phyloP scores from a whole-genome alignment of 2,329 filamentous ascomycete species.

The Microdochium paspali region DNA sequence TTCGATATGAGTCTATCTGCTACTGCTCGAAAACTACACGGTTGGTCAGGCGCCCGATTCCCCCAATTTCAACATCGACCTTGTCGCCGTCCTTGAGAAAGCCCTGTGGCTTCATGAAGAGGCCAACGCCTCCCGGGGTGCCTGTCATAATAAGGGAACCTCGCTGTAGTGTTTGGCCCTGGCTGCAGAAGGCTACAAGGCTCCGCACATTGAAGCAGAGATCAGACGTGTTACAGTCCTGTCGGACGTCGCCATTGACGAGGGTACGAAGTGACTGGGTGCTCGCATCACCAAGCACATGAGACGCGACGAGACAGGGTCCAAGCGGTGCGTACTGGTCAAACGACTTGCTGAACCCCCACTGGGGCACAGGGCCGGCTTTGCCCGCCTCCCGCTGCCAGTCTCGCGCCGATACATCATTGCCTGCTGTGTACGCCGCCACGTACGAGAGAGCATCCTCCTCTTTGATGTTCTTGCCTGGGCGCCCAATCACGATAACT shows the following conservation, averaged over 20 bases:
- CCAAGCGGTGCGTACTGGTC: slow-evolving; percentile 46
- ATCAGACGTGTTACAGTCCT: slow-evolving; percentile 22
- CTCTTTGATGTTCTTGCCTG: slow-evolving; percentile 35
- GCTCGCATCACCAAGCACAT: slow-evolving; percentile 30
- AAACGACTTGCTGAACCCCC: slow-evolving; percentile 47
- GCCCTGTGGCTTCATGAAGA: slow-evolving; percentile 1
- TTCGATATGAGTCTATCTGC: too few species aligned
- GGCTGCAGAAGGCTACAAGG: slow-evolving; percentile 13
- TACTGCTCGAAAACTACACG: too few species aligned
- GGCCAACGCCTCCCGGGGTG: slow-evolving; percentile 7
- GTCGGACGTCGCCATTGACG: slow-evolving; percentile 36
- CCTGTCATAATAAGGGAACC: slow-evolving; percentile 19
- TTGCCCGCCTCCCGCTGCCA: slow-evolving; percentile 37
- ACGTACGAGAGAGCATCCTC: slow-evolving; percentile 37
- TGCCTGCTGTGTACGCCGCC: slow-evolving; percentile 42
- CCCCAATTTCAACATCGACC: slow-evolving; percentile 8
- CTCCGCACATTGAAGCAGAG: slow-evolving; percentile 19
- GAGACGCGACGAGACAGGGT: slow-evolving; percentile 32
- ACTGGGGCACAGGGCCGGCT: slow-evolving; percentile 44
- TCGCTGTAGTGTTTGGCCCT: slow-evolving; percentile 13
- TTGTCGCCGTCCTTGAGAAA: slow-evolving; percentile 7
- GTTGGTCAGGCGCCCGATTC: slow-evolving; percentile 10
- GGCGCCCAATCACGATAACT: slow-evolving; percentile 35
- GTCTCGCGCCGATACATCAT: slow-evolving; percentile 45
- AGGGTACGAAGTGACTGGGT: slow-evolving; percentile 31